phyloP scores from a whole-genome alignment of 2,329 filamentous ascomycete genomes.

The Colletotrichum cuscutae region DNA sequence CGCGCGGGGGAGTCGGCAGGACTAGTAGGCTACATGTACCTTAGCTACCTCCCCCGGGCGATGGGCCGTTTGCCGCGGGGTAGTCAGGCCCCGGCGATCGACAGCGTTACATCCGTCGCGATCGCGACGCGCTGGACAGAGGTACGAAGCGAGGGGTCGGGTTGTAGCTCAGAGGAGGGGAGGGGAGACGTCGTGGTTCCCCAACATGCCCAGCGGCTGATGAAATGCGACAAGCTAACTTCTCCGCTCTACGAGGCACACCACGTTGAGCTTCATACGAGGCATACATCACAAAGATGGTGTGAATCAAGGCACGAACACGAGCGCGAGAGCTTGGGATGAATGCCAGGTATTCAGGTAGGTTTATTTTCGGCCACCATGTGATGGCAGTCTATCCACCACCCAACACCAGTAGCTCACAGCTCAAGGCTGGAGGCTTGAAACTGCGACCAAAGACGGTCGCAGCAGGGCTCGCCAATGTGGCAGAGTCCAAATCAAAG shows the following conservation, averaged over 20 bases:
- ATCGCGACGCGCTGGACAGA: constrained; percentile 1
- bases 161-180: too few relatives aligned
- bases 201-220: background rate
- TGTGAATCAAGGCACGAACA: background rate
- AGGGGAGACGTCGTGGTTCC: constrained; percentile 7
- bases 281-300: background rate
- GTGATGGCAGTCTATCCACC: background rate
- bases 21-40: background rate
- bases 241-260: background rate
- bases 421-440: constrained; percentile 12
- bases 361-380: constrained; percentile 21
- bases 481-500: constrained; percentile 1
- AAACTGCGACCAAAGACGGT: background rate
- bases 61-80: background rate
- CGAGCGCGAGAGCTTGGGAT: background rate
- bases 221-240: background rate
- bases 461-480: background rate
- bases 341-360: constrained; percentile 4
- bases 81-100: background rate
- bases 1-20: background rate
- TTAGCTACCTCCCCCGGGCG: background rate
- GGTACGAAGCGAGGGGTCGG: constrained; percentile 4
- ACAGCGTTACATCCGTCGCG: background rate
- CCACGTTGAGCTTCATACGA: background rate
- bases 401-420: background rate